Base-by-base conservation (phyloP, 179 eudicot genomes). In the Actinidia polygama region DNA sequence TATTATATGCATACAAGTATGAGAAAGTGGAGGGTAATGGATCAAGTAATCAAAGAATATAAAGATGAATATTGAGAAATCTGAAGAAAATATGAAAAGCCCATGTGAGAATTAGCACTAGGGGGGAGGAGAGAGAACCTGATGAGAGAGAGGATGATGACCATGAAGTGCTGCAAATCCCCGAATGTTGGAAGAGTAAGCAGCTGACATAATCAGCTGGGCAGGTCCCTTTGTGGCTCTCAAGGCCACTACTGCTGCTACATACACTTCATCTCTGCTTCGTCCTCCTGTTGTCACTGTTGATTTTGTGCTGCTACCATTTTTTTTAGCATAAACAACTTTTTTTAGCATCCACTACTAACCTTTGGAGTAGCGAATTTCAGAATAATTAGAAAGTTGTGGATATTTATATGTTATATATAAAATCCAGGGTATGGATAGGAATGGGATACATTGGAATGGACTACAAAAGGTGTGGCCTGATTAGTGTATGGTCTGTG, bases 101-200 rank as follows among this genome's bases (percentile, higher is more conserved):
- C 75, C 82, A 26, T 15, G 53, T 54, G 70, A 36, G 78, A 51
- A n/a, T n/a, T 47, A n/a, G n/a, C n/a, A n/a, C n/a, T n/a, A n/a
- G n/a, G 30, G 51, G 24, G 23, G 55, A n/a, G 51, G 46, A 55
- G 12, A 4, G 21, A 3, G 44, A 70, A 90, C 91, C 90, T 87
- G 90, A 53, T 87, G 90, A 53, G 89, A 80, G 59, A 46, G 83
- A 80, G 84, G 76, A 92, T 71, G 80, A 96, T 87, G 86, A 95
- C 93, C 90, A 95, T 89, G 89, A 88, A 96, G 86, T 96, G 99
- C 66, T 91, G 98, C 82, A 96, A 86, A 84, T 91, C 89, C 93
- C 36, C 93, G 89, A 0, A 93, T 73, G 69, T 90, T 87, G 75
- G 91, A 89, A 54, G 99, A 90, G 83, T 84, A 96, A 49, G 94